Conservation (phyloP, 805 yeast species). For the Myxozyma melibiosi region DNA sequence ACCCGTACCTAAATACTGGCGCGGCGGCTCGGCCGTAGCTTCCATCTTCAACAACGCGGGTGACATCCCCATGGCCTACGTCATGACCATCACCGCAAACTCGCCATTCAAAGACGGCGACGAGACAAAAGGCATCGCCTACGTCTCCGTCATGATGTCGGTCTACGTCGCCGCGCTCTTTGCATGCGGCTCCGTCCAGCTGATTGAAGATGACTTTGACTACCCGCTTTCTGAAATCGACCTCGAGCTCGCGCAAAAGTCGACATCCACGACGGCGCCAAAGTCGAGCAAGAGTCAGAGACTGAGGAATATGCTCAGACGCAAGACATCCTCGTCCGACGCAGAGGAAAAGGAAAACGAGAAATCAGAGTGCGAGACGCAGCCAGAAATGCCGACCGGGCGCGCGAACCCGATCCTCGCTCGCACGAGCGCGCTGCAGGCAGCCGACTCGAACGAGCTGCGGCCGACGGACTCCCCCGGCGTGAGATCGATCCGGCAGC, state of each 20-base stretch:
- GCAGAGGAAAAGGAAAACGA: background rate
- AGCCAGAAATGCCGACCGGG: conserved; percentile 4
- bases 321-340: background rate
- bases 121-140: conserved; percentile 78
- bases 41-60: conserved; percentile 78
- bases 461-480: conserved; percentile 20
- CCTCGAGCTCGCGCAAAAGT: background rate
- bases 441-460: no score
- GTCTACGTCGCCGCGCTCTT: conserved; percentile 69
- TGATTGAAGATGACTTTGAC: conserved; percentile 73
- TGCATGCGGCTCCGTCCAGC: conserved; percentile 71
- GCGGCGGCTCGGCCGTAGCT: conserved; percentile 72
- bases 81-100: conserved; percentile 63
- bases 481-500: conserved; percentile 19
- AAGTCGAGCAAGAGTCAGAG: conserved; percentile 30
- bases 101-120: conserved; percentile 57
- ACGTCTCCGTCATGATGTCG: conserved; percentile 74
- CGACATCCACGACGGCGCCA: conserved; percentile 7
- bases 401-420: background rate
- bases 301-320: background rate
- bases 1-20: conserved; percentile 71
- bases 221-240: conserved; percentile 6
- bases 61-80: conserved; percentile 83
- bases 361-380: background rate
- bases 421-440: background rate